Conservation (phyloP, 768 basidiomycete species). For the Suillus variegatus region DNA sequence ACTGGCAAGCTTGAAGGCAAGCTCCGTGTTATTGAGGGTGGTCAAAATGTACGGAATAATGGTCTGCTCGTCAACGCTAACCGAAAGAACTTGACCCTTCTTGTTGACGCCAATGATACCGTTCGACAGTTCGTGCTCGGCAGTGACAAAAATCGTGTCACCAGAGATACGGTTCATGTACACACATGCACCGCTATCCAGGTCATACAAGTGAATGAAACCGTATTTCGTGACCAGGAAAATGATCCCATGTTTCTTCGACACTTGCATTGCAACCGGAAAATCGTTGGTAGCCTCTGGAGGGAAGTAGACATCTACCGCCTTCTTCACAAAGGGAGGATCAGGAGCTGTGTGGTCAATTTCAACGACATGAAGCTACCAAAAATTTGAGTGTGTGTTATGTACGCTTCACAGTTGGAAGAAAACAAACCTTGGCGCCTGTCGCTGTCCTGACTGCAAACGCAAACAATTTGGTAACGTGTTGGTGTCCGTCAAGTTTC, state of each 20-base stretch:
- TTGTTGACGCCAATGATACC: conserved; percentile 99
- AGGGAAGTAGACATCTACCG: conserved; percentile 99
- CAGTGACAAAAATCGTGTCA: conserved; percentile 98
- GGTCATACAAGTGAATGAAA: conserved; percentile 98
- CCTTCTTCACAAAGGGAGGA: conserved; percentile 94
- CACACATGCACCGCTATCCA: conserved; percentile 94
- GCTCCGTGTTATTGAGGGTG: conserved; percentile 94
- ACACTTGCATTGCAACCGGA: conserved; percentile 99
- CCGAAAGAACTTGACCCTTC: conserved; percentile 97
- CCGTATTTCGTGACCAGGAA: conserved; percentile 99
- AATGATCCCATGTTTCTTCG: conserved; percentile 93
- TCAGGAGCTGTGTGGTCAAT: conserved; percentile 95
- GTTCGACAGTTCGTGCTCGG: conserved; percentile 89
- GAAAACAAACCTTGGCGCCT: conserved; percentile 83
- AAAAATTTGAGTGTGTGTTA: conserved; percentile 10
- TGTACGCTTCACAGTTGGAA: conserved; percentile 1
- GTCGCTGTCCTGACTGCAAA: conserved; percentile 97
- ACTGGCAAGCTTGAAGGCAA: conserved; percentile 97
- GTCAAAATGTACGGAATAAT: conserved; percentile 93
- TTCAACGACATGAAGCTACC: conserved; percentile 94
- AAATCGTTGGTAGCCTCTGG: conserved; percentile 98
- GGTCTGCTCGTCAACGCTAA: conserved; percentile 94
- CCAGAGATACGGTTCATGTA: conserved; percentile 99
- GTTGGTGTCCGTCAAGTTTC: conserved; percentile 85
- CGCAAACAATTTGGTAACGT: conserved; percentile 87